Evolutionary conservation across 441 rosid genomes (phyloP).

Genomic region (Eruca vesicaria): DNA sequence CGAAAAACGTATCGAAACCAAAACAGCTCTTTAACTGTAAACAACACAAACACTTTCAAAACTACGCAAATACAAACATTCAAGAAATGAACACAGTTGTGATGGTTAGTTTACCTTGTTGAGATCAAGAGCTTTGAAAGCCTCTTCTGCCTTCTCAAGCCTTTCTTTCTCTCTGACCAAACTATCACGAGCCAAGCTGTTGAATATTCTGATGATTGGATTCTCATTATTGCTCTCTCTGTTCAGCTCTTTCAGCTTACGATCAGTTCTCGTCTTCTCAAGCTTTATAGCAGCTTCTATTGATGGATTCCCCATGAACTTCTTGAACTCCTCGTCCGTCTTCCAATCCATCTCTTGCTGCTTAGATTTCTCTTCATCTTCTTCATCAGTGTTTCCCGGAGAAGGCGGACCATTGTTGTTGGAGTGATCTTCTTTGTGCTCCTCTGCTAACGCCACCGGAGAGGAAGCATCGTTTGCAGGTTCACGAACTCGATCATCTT

Average conservation of each 20-base stretch:
- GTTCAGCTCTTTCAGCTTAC: slow-evolving; percentile 83
- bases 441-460: slow-evolving; percentile 45
- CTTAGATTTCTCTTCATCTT: slow-evolving; percentile 38
- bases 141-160: slow-evolving; percentile 77
- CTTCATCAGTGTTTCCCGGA: slow-evolving; percentile 27
- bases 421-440: slow-evolving; percentile 31
- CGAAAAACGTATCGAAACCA: slow-evolving; percentile 83
- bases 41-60: slow-evolving; percentile 22
- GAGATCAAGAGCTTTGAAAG: slow-evolving; percentile 89
- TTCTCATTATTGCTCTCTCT: slow-evolving; percentile 50
- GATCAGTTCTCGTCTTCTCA: slow-evolving; percentile 92
- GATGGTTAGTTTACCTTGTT: slow-evolving; percentile 51
- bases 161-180: slow-evolving; percentile 74
- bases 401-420: slow-evolving; percentile 10
- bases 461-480: slow-evolving; percentile 34
- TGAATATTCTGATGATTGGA: slow-evolving; percentile 54
- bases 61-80: background rate
- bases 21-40: slow-evolving; percentile 80
- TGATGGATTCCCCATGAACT: slow-evolving; percentile 92
- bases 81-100: background rate
- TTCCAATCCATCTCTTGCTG: slow-evolving; percentile 92
- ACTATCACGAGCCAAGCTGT: slow-evolving; percentile 55
- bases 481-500: slow-evolving; percentile 49
- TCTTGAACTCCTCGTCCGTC: slow-evolving; percentile 89
- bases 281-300: slow-evolving; percentile 93